phyloP scores from a whole-genome alignment of 306 rosid species.

The Macrotyloma uniflorum region DNA sequence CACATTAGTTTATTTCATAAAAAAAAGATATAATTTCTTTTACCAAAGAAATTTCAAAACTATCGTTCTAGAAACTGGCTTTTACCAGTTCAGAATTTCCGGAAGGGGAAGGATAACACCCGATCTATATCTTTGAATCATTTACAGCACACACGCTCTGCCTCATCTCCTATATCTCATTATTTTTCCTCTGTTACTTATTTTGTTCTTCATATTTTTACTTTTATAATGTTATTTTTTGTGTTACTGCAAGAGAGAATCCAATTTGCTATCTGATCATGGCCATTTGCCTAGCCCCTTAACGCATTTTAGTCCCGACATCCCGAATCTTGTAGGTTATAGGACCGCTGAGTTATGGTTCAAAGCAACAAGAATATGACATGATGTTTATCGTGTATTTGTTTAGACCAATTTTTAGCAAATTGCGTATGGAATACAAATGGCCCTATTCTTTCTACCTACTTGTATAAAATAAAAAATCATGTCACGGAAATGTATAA shows the following conservation, averaged over 20 bases:
- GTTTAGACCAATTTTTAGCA: neutral
- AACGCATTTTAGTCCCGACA: neutral
- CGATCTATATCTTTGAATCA: neutral
- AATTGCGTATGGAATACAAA: neutral
- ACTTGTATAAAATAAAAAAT: neutral
- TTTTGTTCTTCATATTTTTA: neutral
- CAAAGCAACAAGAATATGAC: slow-evolving; percentile 10
- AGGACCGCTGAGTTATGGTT: neutral
- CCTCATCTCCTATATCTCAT: neutral
- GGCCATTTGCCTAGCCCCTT: neutral
- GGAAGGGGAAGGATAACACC: neutral
- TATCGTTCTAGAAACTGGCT: neutral
- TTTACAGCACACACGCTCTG: neutral
- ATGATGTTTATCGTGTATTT: neutral
- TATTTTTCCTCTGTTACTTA: neutral
- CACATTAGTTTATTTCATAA: neutral
- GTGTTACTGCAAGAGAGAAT: neutral
- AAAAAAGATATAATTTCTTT: neutral
- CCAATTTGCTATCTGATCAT: neutral
- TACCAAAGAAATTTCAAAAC: neutral
- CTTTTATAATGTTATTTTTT: neutral
- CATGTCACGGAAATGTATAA: neutral
- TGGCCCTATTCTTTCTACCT: neutral
- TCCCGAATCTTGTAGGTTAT: neutral
- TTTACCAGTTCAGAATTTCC: neutral